These are phyloP conservation scores for Syncephalastrum monosporum DNA, from an alignment of 371 early-diverging fungal species.

Conservation along the genomic window DNA sequence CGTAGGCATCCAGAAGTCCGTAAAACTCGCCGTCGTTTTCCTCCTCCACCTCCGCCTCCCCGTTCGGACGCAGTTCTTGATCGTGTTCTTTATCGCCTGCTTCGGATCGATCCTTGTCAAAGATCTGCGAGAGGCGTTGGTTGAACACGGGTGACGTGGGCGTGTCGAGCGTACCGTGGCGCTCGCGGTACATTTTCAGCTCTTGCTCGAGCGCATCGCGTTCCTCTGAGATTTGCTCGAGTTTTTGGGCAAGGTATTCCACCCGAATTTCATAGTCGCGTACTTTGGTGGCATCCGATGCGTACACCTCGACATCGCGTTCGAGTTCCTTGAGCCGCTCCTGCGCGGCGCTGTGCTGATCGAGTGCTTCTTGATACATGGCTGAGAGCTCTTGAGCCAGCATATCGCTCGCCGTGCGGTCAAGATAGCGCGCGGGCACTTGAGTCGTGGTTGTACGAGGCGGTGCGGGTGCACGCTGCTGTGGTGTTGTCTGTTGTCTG, in stretches of 20 bases:
- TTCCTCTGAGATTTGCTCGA: conserved; percentile 43
- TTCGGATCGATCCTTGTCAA: conserved; percentile 12
- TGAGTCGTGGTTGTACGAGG: conserved; percentile 1
- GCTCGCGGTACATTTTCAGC: conserved; percentile 15
- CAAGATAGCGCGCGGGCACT: neutral
- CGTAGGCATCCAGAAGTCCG: conserved; percentile 35
- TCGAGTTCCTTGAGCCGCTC: conserved; percentile 25
- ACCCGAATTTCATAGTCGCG: conserved; percentile 46
- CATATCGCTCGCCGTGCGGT: conserved; percentile 12
- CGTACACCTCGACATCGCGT: conserved; percentile 26
- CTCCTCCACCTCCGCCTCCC: conserved; percentile 17
- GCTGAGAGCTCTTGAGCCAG: conserved; percentile 24
- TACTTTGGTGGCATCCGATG: conserved; percentile 39
- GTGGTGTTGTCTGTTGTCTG: neutral
- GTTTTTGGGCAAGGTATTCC: conserved; percentile 37
- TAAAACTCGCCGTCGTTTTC: conserved; percentile 27
- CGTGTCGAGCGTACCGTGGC: conserved; percentile 16
- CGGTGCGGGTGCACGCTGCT: neutral
- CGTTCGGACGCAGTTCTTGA: conserved; percentile 3
- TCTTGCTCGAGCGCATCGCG: conserved; percentile 37
- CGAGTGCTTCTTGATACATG: conserved; percentile 23
- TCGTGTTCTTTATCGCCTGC: conserved; percentile 8
- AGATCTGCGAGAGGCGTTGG: conserved; percentile 14
- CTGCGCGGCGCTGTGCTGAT: conserved; percentile 21
- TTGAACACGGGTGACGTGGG: conserved; percentile 23